A percentile compares a stretch with the other conserved stretches of the same genome.
Evolutionary conservation across 352 stramenopile genomes (phyloP).

Genomic region (Globisporangium iwayamae): DNA sequence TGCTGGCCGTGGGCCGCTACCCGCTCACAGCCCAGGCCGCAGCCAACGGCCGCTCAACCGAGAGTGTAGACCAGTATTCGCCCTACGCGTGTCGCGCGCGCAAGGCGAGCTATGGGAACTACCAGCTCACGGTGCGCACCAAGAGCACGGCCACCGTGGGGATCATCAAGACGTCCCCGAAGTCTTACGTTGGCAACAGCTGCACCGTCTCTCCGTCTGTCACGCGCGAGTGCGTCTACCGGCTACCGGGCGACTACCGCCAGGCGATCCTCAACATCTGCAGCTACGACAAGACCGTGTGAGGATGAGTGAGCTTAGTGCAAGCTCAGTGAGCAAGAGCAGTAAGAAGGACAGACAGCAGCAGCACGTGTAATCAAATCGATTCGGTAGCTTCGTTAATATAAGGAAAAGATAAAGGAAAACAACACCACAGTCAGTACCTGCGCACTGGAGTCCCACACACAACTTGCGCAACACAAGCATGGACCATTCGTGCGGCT

Average conservation of each 20-base stretch:
- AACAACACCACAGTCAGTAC: not conserved
- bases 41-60: slow-evolving; percentile 27
- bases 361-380: slow-evolving; percentile 11
- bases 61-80: slow-evolving; percentile 39
- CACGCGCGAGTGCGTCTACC: slow-evolving; percentile 42
- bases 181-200: slow-evolving; percentile 70
- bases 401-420: not conserved
- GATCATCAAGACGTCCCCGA: slow-evolving; percentile 40
- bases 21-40: slow-evolving; percentile 41
- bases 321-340: not conserved
- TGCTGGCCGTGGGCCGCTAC: slow-evolving; percentile 58
- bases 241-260: slow-evolving; percentile 37
- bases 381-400: slow-evolving; percentile 15
- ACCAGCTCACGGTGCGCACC: slow-evolving; percentile 55
- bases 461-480: not conserved
- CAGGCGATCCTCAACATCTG: slow-evolving; percentile 28
- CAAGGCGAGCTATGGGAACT: slow-evolving; percentile 63
- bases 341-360: not conserved
- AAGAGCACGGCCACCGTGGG: slow-evolving; percentile 29
- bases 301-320: not conserved
- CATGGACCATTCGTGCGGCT: too few relatives aligned
- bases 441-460: not conserved
- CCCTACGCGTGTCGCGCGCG: slow-evolving; percentile 57
- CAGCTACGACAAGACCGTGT: slow-evolving; percentile 49
- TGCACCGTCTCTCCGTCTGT: slow-evolving; percentile 28